A percentile compares a stretch with the other conserved stretches of the same genome.
Conservation (phyloP, 805 yeast genomes). For the Barnettozyma salicaria region DNA sequence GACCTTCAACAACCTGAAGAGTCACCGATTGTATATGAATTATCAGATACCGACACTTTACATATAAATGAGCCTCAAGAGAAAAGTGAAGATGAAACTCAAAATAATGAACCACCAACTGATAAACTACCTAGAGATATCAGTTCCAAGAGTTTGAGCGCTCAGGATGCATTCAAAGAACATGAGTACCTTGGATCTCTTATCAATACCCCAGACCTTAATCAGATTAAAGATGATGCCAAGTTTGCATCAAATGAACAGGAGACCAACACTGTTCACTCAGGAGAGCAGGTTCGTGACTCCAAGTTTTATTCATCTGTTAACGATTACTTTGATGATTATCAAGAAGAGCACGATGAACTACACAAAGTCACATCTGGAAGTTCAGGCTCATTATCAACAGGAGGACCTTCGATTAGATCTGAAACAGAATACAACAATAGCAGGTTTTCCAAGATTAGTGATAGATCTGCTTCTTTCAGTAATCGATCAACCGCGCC, state of each 20-base stretch:
- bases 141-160: slow-evolving; percentile 5
- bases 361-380: slow-evolving; percentile 4
- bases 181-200: slow-evolving; percentile 22
- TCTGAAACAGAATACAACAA: slow-evolving; percentile 22
- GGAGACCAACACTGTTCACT: background rate
- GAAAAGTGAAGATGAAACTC: slow-evolving; percentile 1
- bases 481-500: slow-evolving; percentile 12
- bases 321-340: slow-evolving; percentile 25
- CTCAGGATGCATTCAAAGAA: slow-evolving; percentile 13
- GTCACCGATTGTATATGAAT: slow-evolving; percentile 13
- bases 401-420: slow-evolving; percentile 27
- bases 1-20: slow-evolving; percentile 7
- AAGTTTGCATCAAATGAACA: background rate
- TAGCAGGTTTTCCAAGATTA: slow-evolving; percentile 23
- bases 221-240: slow-evolving; percentile 3
- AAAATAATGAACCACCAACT: background rate
- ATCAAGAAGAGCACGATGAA: slow-evolving; percentile 16
- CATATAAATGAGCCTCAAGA: slow-evolving; percentile 18
- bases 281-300: slow-evolving; percentile 9
- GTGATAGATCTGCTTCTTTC: slow-evolving; percentile 23
- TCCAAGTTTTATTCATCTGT: slow-evolving; percentile 24
- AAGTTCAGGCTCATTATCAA: slow-evolving; percentile 28
- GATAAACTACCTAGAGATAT: slow-evolving; percentile 3
- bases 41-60: slow-evolving; percentile 23
- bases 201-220: slow-evolving; percentile 19